Evolutionary conservation across 257 asterid genomes (phyloP), one percentile per base, ranked within the genome.

Genomic region (Solanum verrucosum): DNA sequence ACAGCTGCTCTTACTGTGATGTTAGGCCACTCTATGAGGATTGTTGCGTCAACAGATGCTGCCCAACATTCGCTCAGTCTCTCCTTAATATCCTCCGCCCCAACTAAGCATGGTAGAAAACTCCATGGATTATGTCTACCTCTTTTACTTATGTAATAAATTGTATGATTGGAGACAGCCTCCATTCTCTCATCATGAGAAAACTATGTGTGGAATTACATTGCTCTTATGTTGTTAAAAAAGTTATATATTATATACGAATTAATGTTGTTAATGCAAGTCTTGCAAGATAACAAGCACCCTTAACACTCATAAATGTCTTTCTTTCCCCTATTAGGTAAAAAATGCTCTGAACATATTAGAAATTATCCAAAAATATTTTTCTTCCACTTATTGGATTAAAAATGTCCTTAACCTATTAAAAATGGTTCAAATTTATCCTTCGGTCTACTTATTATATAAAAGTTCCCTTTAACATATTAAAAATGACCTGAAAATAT

Each of bases 111-210:
- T 25, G 35, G 33, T 2, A 4, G 3, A 63, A 20, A 59, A 59
- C 25, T 63, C 31, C 4, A n/a, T 65, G 33, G 1, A 23, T 60
- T 23, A 11, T n/a, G 7, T 63, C 13, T 63, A n/a, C 33, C 72
- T n/a, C 33, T 65, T n/a, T 59, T 59, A 59, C 5, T 18, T 59
- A 5, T 16, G 23, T 6, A 52, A 52, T 52, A 18, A 56, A 56
- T 56, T 60, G 68, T 20, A 20, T 52, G 4, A 16, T 52, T 52
- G 23, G 63, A 52, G 63, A 15, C 23, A 6, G 23, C 25, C n/a
- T 59, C 12, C 67, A 91, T 31, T 81, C 89, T 89, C 95, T 98
- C 92, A 92, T 96, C 92, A 23, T 23, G 67, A 52, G 63, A 52
- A 52, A 52, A 52, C 23, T 52, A 52, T 16, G 60, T 52, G 23